These are phyloP conservation scores for Cryptococcus deneoformans DNA, from an alignment of 1,284 basidiomycete genomes.

Conservation along the genomic window DNA sequence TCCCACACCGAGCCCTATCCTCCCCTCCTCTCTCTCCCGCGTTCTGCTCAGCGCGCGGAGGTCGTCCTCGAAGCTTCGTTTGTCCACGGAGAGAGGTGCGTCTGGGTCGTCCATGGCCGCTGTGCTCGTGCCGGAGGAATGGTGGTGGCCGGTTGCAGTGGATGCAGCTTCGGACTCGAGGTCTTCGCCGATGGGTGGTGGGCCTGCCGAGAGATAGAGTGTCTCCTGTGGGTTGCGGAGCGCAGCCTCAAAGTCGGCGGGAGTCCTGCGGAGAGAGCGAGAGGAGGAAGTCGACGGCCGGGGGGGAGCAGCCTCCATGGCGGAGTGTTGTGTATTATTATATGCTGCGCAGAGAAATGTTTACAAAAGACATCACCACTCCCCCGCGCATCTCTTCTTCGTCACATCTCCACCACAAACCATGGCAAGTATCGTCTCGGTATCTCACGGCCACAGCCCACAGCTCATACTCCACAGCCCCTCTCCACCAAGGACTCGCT, in stretches of 20 bases:
- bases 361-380: too few species aligned
- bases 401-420: too few species aligned
- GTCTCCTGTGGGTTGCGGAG: constrained; percentile 29
- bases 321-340: too few species aligned
- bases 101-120: too few species aligned
- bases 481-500: not conserved
- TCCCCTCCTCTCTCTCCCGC: not conserved
- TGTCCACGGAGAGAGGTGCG: not conserved
- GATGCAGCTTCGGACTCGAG: not conserved
- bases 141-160: not conserved
- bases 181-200: constrained; percentile 13
- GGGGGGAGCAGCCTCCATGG: constrained; percentile 4
- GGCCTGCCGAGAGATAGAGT: constrained; percentile 28
- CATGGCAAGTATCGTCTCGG: too few species aligned
- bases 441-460: too few species aligned
- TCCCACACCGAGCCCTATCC: constrained; percentile 4
- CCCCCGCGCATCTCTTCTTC: too few species aligned
- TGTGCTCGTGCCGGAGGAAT: too few species aligned
- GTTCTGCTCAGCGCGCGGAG: constrained; percentile 6
- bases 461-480: not conserved
- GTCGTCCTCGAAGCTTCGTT: constrained; percentile 34
- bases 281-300: constrained; percentile 29
- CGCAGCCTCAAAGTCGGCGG: constrained; percentile 38
- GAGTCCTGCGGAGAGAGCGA: constrained; percentile 16
- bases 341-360: too few species aligned